These are phyloP conservation scores for Ilyonectria destructans DNA, from an alignment of 2,329 filamentous ascomycete genomes.

Conservation along the genomic window DNA sequence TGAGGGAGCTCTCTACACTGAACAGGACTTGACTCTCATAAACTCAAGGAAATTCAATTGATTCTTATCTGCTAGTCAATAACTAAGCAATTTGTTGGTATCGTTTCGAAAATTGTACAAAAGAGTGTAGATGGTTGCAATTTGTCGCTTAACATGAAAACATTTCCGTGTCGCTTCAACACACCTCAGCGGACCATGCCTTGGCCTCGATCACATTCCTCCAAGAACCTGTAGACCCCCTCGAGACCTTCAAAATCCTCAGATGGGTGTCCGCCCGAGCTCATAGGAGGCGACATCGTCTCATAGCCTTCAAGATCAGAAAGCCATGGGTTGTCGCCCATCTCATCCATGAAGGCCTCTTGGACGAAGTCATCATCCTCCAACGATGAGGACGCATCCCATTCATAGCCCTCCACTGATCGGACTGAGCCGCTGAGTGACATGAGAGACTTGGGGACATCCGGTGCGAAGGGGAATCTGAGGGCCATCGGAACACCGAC, in stretches of 20 bases:
- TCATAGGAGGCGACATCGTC: constrained; percentile 65
- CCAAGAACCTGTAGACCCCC: constrained; percentile 72
- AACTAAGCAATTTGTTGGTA: constrained; percentile 38
- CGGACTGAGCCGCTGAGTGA: constrained; percentile 66
- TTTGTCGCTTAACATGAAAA: constrained; percentile 31
- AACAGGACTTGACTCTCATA: constrained; percentile 14
- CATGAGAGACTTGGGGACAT: constrained; percentile 56
- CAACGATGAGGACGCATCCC: constrained; percentile 57
- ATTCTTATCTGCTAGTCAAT: constrained; percentile 34
- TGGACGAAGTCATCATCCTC: constrained; percentile 56
- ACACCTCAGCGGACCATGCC: constrained; percentile 52
- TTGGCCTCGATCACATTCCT: constrained; percentile 68
- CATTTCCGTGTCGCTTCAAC: constrained; percentile 39
- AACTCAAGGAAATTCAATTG: constrained; percentile 46
- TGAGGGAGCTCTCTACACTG: constrained; percentile 13
- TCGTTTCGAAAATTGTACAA: constrained; percentile 37
- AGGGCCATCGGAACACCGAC: constrained; percentile 82
- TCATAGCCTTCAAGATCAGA: constrained; percentile 66
- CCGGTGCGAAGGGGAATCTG: constrained; percentile 88
- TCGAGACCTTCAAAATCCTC: constrained; percentile 70
- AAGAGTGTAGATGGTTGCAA: constrained; percentile 48
- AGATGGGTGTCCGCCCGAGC: constrained; percentile 62
- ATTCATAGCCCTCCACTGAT: constrained; percentile 61
- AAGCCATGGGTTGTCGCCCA: constrained; percentile 66
- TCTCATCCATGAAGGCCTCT: constrained; percentile 61